Percentiles rank a stretch among this genome's conserved stretches.
phyloP scores from a whole-genome alignment of 495 filamentous ascomycete species.

The Podospora conica region DNA sequence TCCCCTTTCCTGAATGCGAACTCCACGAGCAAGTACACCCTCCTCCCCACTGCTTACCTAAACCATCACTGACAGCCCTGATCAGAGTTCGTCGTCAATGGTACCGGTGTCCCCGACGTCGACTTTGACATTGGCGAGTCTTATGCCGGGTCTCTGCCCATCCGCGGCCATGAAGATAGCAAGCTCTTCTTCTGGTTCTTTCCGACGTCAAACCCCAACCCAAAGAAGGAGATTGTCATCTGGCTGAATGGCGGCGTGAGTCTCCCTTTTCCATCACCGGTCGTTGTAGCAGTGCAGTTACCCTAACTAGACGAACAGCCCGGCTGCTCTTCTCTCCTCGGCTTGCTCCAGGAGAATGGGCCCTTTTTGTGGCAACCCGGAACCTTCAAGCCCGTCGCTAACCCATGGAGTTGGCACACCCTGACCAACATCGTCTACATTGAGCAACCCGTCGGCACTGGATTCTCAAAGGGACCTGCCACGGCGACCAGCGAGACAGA shows the following conservation, averaged over 20 bases:
- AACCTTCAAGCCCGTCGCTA: constrained; percentile 55
- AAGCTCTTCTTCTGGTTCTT: constrained; percentile 77
- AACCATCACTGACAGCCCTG: background rate
- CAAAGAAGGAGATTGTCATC: constrained; percentile 63
- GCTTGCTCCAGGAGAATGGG: constrained; percentile 69
- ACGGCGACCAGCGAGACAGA: constrained; percentile 60
- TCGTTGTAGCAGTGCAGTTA: background rate
- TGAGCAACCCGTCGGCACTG: constrained; percentile 74
- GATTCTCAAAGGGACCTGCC: constrained; percentile 57
- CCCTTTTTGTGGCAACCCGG: constrained; percentile 71
- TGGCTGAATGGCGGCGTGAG: constrained; percentile 64
- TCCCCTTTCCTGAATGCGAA: constrained; percentile 33
- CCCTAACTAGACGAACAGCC: constrained; percentile 28
- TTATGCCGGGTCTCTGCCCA: constrained; percentile 65
- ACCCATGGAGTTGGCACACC: constrained; percentile 65
- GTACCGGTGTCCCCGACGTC: constrained; percentile 61
- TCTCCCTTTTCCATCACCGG: background rate
- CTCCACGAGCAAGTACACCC: constrained; percentile 25
- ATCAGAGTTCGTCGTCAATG: constrained; percentile 60
- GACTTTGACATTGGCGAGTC: constrained; percentile 71
- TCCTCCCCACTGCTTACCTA: background rate
- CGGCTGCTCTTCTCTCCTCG: constrained; percentile 63
- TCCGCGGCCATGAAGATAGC: constrained; percentile 48
- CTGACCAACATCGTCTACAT: constrained; percentile 72
- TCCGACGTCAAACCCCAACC: constrained; percentile 49